These are phyloP conservation scores for Xylariales sp. DNA, from an alignment of 2,329 filamentous ascomycete genomes.

Conservation along the genomic window DNA sequence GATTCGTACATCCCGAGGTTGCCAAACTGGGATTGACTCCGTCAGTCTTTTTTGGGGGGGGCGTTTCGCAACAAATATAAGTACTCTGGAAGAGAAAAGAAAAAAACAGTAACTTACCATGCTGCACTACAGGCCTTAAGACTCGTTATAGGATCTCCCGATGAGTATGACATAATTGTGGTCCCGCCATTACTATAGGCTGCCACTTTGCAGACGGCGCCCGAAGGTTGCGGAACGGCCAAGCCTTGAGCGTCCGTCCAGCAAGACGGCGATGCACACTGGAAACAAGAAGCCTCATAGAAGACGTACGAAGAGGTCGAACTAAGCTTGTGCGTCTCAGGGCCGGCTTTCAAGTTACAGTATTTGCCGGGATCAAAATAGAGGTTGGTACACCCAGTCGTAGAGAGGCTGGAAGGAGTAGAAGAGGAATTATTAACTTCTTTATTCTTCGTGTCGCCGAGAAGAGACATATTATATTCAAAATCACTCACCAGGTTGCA, in stretches of 20 bases:
- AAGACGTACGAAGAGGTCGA: constrained; percentile 21
- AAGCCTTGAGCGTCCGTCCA: constrained; percentile 16
- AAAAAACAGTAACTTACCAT: constrained; percentile 20
- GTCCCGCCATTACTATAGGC: constrained; percentile 27
- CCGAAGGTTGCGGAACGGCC: constrained; percentile 25
- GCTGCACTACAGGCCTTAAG: constrained; percentile 17
- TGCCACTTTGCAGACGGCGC: constrained; percentile 18
- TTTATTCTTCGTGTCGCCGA: background rate
- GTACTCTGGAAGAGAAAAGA: background rate
- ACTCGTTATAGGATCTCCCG: constrained; percentile 19
- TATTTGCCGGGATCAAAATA: constrained; percentile 11
- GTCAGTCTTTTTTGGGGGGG: constrained; percentile 11
- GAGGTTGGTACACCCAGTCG: constrained; percentile 19
- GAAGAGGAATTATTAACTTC: background rate
- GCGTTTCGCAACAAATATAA: too few relatives aligned
- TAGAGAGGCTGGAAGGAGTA: constrained; percentile 5
- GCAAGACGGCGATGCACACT: constrained; percentile 21
- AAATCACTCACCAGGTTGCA: background rate
- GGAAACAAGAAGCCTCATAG: constrained; percentile 23
- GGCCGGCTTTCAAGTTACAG: constrained; percentile 24
- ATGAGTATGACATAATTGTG: constrained; percentile 23
- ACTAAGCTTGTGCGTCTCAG: constrained; percentile 16
- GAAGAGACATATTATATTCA: background rate
- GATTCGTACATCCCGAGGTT: too few relatives aligned
- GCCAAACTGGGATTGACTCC: background rate